These are phyloP conservation scores for Plasmodium coatneyi DNA, from an alignment of 169 alveolate genomes.

Conservation along the genomic window DNA sequence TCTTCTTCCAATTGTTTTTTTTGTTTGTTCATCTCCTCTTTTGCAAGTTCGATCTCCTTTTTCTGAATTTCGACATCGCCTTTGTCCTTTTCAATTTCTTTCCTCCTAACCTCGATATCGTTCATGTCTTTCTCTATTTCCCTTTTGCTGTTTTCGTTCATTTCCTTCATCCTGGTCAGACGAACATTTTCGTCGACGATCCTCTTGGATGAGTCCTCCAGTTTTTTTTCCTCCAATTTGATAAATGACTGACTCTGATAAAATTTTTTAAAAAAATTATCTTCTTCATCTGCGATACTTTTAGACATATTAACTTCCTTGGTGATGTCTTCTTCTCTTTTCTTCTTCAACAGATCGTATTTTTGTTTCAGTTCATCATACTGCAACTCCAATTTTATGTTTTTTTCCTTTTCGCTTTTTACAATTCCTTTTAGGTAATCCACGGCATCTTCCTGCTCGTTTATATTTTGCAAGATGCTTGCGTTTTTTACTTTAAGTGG, in stretches of 20 bases:
- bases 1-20: constrained; percentile 19
- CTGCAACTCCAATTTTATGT: constrained; percentile 34
- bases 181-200: constrained; percentile 30
- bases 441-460: constrained; percentile 21
- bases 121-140: constrained; percentile 36
- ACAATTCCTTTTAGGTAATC: constrained; percentile 34
- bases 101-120: constrained; percentile 6
- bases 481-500: constrained; percentile 24
- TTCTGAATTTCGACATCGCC: neutral
- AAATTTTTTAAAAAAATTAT: constrained; percentile 24
- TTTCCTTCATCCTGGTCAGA: constrained; percentile 19
- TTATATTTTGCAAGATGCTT: neutral
- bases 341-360: constrained; percentile 24
- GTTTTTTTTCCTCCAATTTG: constrained; percentile 35
- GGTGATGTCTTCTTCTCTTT: constrained; percentile 31
- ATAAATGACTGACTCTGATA: constrained; percentile 29
- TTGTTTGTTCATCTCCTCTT: neutral
- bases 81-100: constrained; percentile 5
- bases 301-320: neutral
- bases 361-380: constrained; percentile 71
- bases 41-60: neutral
- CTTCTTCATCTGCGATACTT: neutral
- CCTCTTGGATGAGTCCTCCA: constrained; percentile 42
- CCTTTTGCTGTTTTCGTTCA: constrained; percentile 33
- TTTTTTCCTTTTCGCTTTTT: constrained; percentile 59